Percentiles rank a stretch among this genome's conserved stretches.
Conservation (phyloP, 257 asterid species). For the Nicotiana knightiana region DNA sequence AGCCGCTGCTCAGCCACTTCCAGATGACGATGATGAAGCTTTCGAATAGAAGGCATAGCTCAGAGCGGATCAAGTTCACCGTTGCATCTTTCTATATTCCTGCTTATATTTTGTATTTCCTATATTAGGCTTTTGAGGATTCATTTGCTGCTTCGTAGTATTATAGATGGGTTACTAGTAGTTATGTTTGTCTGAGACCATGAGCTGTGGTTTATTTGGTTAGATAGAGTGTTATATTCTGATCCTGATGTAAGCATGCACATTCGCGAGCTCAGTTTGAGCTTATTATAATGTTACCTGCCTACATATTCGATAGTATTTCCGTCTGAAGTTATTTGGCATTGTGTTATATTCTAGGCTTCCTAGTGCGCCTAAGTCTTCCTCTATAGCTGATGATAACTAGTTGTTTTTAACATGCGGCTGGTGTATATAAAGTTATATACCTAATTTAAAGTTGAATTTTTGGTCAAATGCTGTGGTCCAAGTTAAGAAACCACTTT, state of each 20-base stretch:
- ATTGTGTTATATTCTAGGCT: no score
- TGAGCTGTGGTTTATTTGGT: not conserved
- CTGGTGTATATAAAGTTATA: no score
- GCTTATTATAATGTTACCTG: not conserved
- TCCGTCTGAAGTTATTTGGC: no score
- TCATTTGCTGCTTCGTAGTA: not conserved
- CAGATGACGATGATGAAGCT: constrained; percentile 77
- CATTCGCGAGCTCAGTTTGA: not conserved
- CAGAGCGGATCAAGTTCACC: not conserved
- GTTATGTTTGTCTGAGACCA: not conserved
- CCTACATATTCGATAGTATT: not conserved
- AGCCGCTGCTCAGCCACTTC: constrained; percentile 81
- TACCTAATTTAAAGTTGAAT: no score
- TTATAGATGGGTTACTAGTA: not conserved
- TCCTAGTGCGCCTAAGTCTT: no score
- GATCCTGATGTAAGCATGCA: not conserved
- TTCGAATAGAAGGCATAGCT: constrained; percentile 34
- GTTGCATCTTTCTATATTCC: not conserved
- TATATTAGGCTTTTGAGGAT: not conserved
- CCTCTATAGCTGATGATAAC: no score
- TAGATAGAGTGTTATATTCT: not conserved
- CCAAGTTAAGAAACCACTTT: no score
- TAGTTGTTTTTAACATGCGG: no score
- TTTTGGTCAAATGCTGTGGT: no score
- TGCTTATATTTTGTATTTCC: not conserved